A percentile compares a stretch with the other conserved stretches of the same genome.
Evolutionary conservation across 805 yeast genomes (phyloP).

Genomic region (Metschnikowia baotianmanensis): DNA sequence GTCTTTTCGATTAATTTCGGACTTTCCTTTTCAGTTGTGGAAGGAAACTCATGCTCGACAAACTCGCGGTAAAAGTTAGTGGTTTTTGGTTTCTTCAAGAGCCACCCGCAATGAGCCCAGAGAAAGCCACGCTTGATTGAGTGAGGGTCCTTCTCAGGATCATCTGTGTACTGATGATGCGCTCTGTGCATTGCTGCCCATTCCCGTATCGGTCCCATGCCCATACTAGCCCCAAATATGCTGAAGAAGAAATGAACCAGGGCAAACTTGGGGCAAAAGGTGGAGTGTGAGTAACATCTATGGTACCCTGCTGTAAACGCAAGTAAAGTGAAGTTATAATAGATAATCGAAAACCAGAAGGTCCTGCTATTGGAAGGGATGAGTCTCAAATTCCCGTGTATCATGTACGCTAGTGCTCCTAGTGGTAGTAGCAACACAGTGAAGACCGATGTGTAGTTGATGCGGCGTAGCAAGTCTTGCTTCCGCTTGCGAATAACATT

Average conservation of each 20-base stretch:
- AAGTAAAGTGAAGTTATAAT: conserved; percentile 36
- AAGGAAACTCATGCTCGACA: conserved; percentile 37
- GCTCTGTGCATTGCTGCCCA: conserved; percentile 87
- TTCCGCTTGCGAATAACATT: conserved; percentile 35
- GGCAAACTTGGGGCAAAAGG: conserved; percentile 27
- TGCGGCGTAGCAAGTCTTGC: conserved; percentile 35
- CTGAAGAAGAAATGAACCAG: conserved; percentile 50
- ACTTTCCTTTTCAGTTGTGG: background rate
- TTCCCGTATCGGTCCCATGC: conserved; percentile 71
- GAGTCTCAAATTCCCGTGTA: conserved; percentile 20
- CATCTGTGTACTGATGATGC: conserved; percentile 82
- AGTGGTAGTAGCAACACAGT: conserved; percentile 36
- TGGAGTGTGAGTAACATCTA: conserved; percentile 40
- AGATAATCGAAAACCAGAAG: conserved; percentile 28
- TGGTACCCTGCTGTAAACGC: conserved; percentile 45
- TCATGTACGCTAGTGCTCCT: conserved; percentile 27
- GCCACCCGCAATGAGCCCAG: conserved; percentile 90
- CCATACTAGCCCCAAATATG: conserved; percentile 68
- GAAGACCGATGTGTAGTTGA: conserved; percentile 34
- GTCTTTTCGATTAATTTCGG: background rate
- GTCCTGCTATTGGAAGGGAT: conserved; percentile 31
- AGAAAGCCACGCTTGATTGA: conserved; percentile 74
- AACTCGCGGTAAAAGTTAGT: conserved; percentile 31
- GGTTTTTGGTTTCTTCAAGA: conserved; percentile 57
- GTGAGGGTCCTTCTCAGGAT: conserved; percentile 87